Base-by-base conservation (phyloP, 805 yeast species). In the Cyberlindnera meyerae region DNA sequence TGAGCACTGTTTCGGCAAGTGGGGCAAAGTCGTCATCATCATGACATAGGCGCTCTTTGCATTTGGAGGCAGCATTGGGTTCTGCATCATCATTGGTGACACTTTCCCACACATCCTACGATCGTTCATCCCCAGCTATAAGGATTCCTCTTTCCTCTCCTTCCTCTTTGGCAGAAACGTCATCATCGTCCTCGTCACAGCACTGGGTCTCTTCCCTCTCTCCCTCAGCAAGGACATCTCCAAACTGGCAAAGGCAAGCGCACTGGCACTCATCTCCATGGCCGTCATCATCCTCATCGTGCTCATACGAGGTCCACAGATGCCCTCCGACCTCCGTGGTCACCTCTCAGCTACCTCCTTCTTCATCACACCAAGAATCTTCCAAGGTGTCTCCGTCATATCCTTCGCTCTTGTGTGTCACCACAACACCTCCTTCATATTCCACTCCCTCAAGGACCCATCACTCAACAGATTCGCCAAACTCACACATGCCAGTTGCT, bases 331-430 rank as follows among this genome's bases (percentile, higher is more conserved):
- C 0, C 57, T 70, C 14, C 75, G 69, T 48, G 82, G 84, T 0
- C 43, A 62, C 0, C 61, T 82, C 13, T 40, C 75, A 0, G 40
- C 57, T 11, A 34, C 61, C 27, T 63, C 70, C 24, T 68, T 74
- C 63, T 63, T 85, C 5, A 54, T 86, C 33, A 80, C 80, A 44
- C 58, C 69, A 11, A 77, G 78, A 28, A 63, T 89, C 4, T 86
- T 89, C 55, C 95, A 89, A 59, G 96, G 96, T 3, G 77, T 89
- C 18, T 81, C 93, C n/a, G 95, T 89, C 33, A 86, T 89, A 22
- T 87, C 96, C 1, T 89, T 89, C 64, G 97, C 97, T 2, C 71
- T 90, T 47, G 97, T 89, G 4, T 89, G 97, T 55, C 97, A 89
- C 55, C 97, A 89, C 58, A 89, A 89, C 57, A 87, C 97, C 0